Base-by-base conservation (phyloP, 176 grass and related monocot genomes). In the Raddia guianensis region DNA sequence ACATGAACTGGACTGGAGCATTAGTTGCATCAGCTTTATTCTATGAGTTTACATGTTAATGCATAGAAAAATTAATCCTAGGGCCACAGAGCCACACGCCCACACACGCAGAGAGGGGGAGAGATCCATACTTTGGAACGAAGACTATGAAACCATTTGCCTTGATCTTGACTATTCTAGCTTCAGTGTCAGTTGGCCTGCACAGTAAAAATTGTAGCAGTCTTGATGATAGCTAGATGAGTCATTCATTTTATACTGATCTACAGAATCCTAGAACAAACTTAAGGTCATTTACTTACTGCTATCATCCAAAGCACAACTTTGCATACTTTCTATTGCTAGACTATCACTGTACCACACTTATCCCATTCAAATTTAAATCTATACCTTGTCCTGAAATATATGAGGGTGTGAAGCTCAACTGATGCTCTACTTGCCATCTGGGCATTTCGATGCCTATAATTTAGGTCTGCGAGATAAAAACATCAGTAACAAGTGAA, bases 101-200 rank as follows among this genome's bases (percentile, higher is more conserved):
- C 50, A 52, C 50, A 1, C 14, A 15, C 51, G 14, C 16, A 0
- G 32, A 12, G 43, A 16, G 9, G 44, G 68, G 14, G 58, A 49
- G 74, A 79, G 44, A 48, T 69, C 16, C 80, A 70, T 98, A 98
- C 96, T 98, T 98, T 78, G 96, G 96, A 59, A 98, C 86, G 32
- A 98, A 98, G 63, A 93, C 96, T 70, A 98, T 98, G 80, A 98
- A 95, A 82, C 96, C 92, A 72, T 98, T 95, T 80, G 92, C 93
- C 80, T 95, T 98, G 78, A 98, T 79, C 88, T 98, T 98, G 84
- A 98, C 86, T 89, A 98, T 98, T 86, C 93, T 95, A 63, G 86
- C 96, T 91, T 95, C 88, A 80, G 96, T 91, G 40, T 93, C 90
- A 45, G 82, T 94, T 71, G 92, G 96, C 86, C 96, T 98, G 90